A percentile compares a stretch with the other conserved stretches of the same genome.
Evolutionary conservation across 2,329 filamentous ascomycete species (phyloP).

Genomic region (Grosmannia serpens): DNA sequence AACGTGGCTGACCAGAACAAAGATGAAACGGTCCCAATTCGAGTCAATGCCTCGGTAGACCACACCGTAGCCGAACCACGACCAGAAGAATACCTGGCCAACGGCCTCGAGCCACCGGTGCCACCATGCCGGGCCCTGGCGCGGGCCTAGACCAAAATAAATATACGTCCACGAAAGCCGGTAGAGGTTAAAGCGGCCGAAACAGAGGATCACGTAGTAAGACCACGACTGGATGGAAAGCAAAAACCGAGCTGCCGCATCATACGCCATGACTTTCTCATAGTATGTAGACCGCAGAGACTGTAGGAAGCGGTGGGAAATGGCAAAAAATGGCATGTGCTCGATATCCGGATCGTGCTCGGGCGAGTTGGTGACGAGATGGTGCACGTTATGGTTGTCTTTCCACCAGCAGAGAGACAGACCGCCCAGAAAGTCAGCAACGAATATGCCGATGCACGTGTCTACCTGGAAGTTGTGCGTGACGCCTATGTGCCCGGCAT

Average conservation of each 20-base stretch:
- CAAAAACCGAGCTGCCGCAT: constrained; percentile 57
- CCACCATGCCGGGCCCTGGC: constrained; percentile 70
- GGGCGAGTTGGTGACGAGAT: constrained; percentile 88
- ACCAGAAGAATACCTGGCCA: constrained; percentile 74
- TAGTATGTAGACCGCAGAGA: constrained; percentile 73
- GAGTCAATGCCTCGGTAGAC: constrained; percentile 62
- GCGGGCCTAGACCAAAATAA: constrained; percentile 56
- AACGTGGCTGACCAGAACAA: constrained; percentile 70
- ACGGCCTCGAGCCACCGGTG: constrained; percentile 68
- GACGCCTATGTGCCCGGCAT: constrained; percentile 95
- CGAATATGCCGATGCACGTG: constrained; percentile 74
- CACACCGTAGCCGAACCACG: constrained; percentile 74
- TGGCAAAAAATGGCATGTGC: constrained; percentile 79
- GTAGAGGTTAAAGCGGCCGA: constrained; percentile 85
- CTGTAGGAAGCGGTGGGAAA: constrained; percentile 69
- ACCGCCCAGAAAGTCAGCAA: constrained; percentile 82
- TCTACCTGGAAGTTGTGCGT: constrained; percentile 82
- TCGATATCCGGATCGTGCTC: constrained; percentile 96
- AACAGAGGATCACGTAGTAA: constrained; percentile 70
- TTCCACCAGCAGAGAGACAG: constrained; percentile 97
- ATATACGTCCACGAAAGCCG: constrained; percentile 70
- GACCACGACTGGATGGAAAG: constrained; percentile 67
- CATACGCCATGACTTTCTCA: constrained; percentile 67
- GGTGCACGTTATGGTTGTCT: constrained; percentile 88
- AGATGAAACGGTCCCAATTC: constrained; percentile 57